phyloP scores from a whole-genome alignment of 1,284 basidiomycete species.

The Pterulicium gracile region DNA sequence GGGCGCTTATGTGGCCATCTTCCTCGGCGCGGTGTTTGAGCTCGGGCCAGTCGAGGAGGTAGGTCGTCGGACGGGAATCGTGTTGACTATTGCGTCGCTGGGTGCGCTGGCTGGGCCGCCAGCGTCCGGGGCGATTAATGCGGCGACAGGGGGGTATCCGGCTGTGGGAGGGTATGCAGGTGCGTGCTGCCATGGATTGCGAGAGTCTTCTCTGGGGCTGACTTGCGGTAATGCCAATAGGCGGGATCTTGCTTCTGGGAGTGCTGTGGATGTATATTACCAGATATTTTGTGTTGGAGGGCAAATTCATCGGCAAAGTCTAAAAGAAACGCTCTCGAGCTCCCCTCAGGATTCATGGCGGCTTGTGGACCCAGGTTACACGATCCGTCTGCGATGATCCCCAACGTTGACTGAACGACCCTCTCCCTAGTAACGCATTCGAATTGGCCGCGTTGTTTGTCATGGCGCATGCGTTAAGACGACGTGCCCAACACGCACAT shows the following conservation, averaged over 20 bases:
- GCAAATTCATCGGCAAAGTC: neutral
- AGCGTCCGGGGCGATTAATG: conserved; percentile 46
- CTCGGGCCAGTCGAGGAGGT: conserved; percentile 51
- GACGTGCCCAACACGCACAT: too few relatives aligned
- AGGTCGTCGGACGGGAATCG: conserved; percentile 48
- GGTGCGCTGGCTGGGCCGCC: conserved; percentile 44
- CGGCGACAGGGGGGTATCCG: conserved; percentile 27
- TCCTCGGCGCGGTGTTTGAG: conserved; percentile 43
- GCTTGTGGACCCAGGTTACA: too few relatives aligned
- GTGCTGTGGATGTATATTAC: neutral
- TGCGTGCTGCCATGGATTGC: conserved; percentile 14
- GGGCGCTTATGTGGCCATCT: conserved; percentile 46
- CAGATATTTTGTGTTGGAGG: conserved; percentile 1
- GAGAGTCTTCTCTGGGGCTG: neutral
- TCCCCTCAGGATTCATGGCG: too few relatives aligned
- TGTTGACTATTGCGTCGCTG: conserved; percentile 36
- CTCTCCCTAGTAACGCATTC: too few relatives aligned
- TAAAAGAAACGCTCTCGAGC: neutral
- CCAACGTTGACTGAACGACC: too few relatives aligned
- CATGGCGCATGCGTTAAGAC: too few relatives aligned
- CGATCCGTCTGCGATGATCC: too few relatives aligned
- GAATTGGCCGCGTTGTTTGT: too few relatives aligned
- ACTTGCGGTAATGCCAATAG: neutral
- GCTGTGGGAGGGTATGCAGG: conserved; percentile 12
- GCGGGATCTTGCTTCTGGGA: neutral